Evolutionary conservation across 78 protist species (phyloP).

Genomic region (Andalucia godoyi): DNA sequence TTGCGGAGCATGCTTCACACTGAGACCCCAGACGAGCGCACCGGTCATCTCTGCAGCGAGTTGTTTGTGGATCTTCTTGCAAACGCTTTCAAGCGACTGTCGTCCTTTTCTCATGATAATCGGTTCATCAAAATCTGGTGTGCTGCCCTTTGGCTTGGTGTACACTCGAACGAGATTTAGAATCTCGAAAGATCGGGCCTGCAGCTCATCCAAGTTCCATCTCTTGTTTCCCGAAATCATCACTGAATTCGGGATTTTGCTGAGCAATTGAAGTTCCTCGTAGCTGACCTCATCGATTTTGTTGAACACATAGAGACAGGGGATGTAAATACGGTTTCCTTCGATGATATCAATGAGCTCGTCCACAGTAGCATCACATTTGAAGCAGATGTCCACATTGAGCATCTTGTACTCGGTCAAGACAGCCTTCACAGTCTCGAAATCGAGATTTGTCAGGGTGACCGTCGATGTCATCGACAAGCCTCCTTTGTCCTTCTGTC

Average conservation of each 20-base stretch:
- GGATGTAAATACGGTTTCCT: conserved; percentile 90
- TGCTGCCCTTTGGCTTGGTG: conserved; percentile 97
- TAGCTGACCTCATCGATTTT: conserved; percentile 93
- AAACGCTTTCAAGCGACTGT: conserved; percentile 74
- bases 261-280: conserved; percentile 67
- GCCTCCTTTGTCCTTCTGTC: conserved; percentile 92
- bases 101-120: conserved; percentile 66
- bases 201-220: conserved; percentile 94
- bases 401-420: conserved; percentile 73
- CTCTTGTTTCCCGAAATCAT: conserved; percentile 57
- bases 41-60: conserved; percentile 79
- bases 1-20: conserved; percentile 91
- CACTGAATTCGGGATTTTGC: conserved; percentile 22
- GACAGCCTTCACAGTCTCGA: conserved; percentile 54
- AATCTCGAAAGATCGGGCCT: conserved; percentile 87
- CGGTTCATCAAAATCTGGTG: conserved; percentile 95
- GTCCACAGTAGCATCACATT: conserved; percentile 79
- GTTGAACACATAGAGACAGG: conserved; percentile 89
- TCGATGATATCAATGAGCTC: conserved; percentile 96
- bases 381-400: conserved; percentile 79
- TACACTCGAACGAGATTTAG: conserved; percentile 84
- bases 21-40: conserved; percentile 96
- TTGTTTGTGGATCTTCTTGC: conserved; percentile 76
- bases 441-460: conserved; percentile 50
- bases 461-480: conserved; percentile 55